Conservation (phyloP, 2,329 filamentous ascomycete genomes). For the Rutstroemia sp. region DNA sequence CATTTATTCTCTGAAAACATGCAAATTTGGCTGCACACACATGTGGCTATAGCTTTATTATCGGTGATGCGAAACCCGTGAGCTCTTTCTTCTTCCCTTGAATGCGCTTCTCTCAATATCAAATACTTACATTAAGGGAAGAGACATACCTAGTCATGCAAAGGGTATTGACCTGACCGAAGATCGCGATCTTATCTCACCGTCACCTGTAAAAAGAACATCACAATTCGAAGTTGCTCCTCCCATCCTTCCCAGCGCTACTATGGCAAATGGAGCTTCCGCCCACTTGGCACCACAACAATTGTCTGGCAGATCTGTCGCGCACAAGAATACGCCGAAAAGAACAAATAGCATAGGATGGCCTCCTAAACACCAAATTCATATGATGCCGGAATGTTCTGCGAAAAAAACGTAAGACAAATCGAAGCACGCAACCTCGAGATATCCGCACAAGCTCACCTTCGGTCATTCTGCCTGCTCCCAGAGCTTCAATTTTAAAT, state of each 20-base stretch:
- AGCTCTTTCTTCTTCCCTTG: neutral
- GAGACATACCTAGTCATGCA: neutral
- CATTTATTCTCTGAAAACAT: no score
- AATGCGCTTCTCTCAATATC: neutral
- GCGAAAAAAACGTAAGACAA: neutral
- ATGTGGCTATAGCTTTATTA: neutral
- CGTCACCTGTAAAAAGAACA: neutral
- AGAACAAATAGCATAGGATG: neutral
- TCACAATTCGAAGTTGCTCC: neutral
- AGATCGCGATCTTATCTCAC: neutral
- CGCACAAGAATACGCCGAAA: neutral
- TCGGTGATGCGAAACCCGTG: neutral
- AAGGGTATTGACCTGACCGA: conserved; percentile 3
- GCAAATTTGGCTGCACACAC: neutral
- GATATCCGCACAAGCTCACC: no score
- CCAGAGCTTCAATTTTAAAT: neutral
- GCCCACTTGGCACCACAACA: no score
- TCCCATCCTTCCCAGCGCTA: conserved; percentile 3
- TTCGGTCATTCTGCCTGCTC: neutral
- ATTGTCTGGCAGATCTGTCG: no score
- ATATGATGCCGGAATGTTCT: neutral
- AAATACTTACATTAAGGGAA: neutral
- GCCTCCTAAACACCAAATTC: no score
- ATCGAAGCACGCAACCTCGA: neutral
- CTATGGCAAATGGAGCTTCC: neutral